Evolutionary conservation across 495 filamentous ascomycete species (phyloP), one percentile per base, ranked within the genome.

Genomic region (Usnea hakonensis): DNA sequence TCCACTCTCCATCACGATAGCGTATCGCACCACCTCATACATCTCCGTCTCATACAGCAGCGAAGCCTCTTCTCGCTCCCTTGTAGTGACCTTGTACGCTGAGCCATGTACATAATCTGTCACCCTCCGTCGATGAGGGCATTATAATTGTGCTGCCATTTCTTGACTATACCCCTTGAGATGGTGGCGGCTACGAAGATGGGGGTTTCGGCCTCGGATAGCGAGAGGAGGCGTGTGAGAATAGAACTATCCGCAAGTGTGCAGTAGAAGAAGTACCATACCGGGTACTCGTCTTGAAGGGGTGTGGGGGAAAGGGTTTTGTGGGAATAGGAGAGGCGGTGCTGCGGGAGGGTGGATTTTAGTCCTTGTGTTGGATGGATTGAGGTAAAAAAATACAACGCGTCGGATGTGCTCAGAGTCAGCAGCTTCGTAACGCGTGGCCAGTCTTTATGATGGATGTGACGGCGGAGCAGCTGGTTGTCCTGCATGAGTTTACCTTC

Each of bases 211-310:
- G 52, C 5, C 5, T 56, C 36, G 1, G 54, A n/a, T 48, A 65
- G 62, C 5, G 59, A 59, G 2, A 77, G 50, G 6, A 69, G 58
- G 11, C 64, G 57, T 7, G 48, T 57, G 7, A 77, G 68, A 7
- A 74, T 60, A 1, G 50, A 55, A 5, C 67, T 55, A 41, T 73
- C 66, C 0, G 66, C 69, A 4, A 77, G 67, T 8, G 65, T 74
- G 8, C 73, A 74, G 48, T 77, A 78, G 57, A 77, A 72, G 64
- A 77, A 77, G 55, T 75, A 77, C 72, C 69, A 77, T 0, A 80
- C 75, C 0, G 75, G 78, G 53, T 75, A 77, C 53, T 79, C 56
- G 37, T 76, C 61, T 50, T 76, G 72, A 0, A 19, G 54, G 0
- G 19, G 11, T 40, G 62, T 48, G 0, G 19, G 11, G 32, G 62